Base-by-base conservation (phyloP, 768 basidiomycete species). In the Mycena indigotica region DNA sequence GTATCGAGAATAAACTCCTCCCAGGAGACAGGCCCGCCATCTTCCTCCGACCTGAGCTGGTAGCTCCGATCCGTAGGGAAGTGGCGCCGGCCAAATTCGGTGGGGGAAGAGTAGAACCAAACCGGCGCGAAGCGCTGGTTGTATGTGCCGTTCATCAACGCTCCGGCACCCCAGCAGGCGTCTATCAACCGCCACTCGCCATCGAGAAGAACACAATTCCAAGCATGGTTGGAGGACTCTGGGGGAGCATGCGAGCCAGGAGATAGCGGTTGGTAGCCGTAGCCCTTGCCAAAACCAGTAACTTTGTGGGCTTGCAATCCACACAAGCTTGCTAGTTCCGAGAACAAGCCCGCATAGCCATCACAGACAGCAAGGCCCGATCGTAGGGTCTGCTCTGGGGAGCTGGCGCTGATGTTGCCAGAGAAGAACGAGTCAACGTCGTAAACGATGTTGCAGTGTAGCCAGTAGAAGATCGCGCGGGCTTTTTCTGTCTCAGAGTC, bases 331-430 rank as follows among this genome's bases (percentile, higher is more conserved):
- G 75, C 75, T 17, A 82, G 70, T 44, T 65, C 63, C 45, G 69
- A 61, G 61, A 79, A 82, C 25, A 82, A 62, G 3, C 77, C 78
- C 3, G 79, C 76, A 61, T 80, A 80, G 17, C 80, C 80, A 50
- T 79, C 79, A 57, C 80, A 82, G 10, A 80, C 79, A 28, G 80
- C 80, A 4, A 80, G 66, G 3, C 80, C 80, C 24, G 76, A 75
- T 1, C 65, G 63, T 1, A 80, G 66, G 8, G 75, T 78, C 5
- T 72, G 70, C 44, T 75, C 72, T 17, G 77, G 69, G 2, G 78
- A 76, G 1, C 73, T 64, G 35, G 64, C 52, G 52, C 68, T 64
- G 46, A 80, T 41, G 54, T 77, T 76, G 26, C 77, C 77, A 5
- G 77, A 73, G 56, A 80, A 74, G 66, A 82, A 80, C 15, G 75